phyloP scores from a whole-genome alignment of 1,284 basidiomycete genomes.

The Inonotus hispidus region DNA sequence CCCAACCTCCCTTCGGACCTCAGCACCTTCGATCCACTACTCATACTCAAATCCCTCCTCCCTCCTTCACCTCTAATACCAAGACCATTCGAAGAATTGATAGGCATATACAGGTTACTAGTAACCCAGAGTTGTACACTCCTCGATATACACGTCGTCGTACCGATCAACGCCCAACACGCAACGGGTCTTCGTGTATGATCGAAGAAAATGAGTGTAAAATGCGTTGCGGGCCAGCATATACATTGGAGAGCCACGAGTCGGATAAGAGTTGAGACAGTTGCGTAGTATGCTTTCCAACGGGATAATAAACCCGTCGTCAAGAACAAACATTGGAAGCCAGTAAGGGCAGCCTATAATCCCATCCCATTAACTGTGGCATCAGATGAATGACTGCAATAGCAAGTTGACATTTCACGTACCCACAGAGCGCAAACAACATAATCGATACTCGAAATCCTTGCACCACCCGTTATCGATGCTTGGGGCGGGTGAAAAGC shows the following conservation, averaged over 20 bases:
- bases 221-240: constrained; percentile 82
- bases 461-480: constrained; percentile 11
- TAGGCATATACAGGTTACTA: constrained; percentile 49
- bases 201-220: constrained; percentile 65
- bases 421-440: constrained; percentile 65
- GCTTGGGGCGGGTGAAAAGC: constrained; percentile 46
- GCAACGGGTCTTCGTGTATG: constrained; percentile 57
- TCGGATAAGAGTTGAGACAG: constrained; percentile 74
- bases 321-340: constrained; percentile 72
- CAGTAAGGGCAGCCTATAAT: constrained; percentile 67
- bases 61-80: neutral
- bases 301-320: constrained; percentile 77
- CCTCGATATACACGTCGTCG: constrained; percentile 69
- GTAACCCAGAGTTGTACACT: constrained; percentile 84
- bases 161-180: constrained; percentile 78
- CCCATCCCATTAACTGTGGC: neutral
- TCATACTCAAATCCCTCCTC: constrained; percentile 29
- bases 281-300: constrained; percentile 80
- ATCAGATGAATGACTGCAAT: neutral
- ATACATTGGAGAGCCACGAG: constrained; percentile 81
- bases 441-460: constrained; percentile 46
- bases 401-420: constrained; percentile 25
- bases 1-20: constrained; percentile 43
- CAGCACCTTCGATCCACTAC: constrained; percentile 29
- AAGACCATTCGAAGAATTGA: neutral